These are phyloP conservation scores for Pestalotiopsis sp. DNA, from an alignment of 2,329 filamentous ascomycete genomes.

Conservation along the genomic window DNA sequence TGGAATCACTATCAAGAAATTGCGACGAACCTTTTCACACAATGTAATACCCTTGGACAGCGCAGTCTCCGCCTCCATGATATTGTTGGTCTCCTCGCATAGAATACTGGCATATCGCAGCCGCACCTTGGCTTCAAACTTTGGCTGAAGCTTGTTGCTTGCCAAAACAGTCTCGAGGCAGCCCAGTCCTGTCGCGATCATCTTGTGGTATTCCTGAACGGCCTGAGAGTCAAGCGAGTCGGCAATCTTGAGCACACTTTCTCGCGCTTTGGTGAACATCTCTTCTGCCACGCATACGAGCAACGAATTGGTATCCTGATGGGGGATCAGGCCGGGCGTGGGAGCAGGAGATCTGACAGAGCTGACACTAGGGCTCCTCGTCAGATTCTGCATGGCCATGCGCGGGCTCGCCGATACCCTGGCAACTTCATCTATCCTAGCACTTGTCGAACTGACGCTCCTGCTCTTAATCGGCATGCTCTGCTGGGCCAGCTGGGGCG, in stretches of 20 bases:
- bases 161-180: conserved; percentile 72
- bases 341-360: conserved; percentile 31
- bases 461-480: conserved; percentile 20
- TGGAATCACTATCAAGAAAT: background rate
- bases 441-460: conserved; percentile 18
- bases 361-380: conserved; percentile 33
- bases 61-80: conserved; percentile 70
- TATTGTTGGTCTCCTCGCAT: conserved; percentile 74
- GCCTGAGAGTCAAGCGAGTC: conserved; percentile 49
- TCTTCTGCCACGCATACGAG: conserved; percentile 75
- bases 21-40: conserved; percentile 57
- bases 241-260: conserved; percentile 49
- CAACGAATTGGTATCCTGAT: conserved; percentile 55
- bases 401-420: conserved; percentile 33
- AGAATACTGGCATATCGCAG: conserved; percentile 72
- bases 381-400: conserved; percentile 24
- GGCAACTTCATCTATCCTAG: conserved; percentile 25
- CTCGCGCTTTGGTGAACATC: conserved; percentile 67
- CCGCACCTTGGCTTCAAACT: conserved; percentile 67
- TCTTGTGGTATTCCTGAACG: conserved; percentile 67
- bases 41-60: conserved; percentile 70
- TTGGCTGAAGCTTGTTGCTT: conserved; percentile 59
- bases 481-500: conserved; percentile 26
- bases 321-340: conserved; percentile 40
- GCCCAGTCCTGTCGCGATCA: conserved; percentile 70